Conservation (phyloP, 441 rosid species). For the Populus hybrid region DNA sequence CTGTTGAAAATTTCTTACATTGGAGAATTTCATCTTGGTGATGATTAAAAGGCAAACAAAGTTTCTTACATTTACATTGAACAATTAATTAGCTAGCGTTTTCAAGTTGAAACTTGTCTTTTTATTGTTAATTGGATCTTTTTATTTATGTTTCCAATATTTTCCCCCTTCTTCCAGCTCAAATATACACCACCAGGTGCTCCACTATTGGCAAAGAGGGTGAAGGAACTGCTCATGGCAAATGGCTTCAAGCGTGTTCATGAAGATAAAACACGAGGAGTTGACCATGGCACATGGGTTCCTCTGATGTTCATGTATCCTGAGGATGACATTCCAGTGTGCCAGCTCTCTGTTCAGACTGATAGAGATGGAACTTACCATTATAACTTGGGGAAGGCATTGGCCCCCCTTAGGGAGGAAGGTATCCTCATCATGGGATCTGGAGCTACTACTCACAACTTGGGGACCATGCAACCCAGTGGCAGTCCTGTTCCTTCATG, state of each 20-base stretch:
- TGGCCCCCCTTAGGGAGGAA: slow-evolving; percentile 75
- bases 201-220: slow-evolving; percentile 67
- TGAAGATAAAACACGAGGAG: slow-evolving; percentile 67
- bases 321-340: slow-evolving; percentile 55
- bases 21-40: not conserved
- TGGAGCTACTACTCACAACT: slow-evolving; percentile 76
- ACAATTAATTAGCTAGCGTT: not conserved
- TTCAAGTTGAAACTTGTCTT: not conserved
- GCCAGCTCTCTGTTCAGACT: slow-evolving; percentile 84
- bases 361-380: slow-evolving; percentile 56
- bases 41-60: not conserved
- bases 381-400: slow-evolving; percentile 87
- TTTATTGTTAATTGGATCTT: not conserved
- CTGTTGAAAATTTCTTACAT: not conserved
- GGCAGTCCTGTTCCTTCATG: slow-evolving; percentile 39
- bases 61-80: not conserved
- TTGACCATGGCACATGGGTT: slow-evolving; percentile 97
- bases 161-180: slow-evolving; percentile 35
- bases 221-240: slow-evolving; percentile 59
- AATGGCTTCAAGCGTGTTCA: slow-evolving; percentile 53
- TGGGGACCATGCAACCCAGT: slow-evolving; percentile 36
- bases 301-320: slow-evolving; percentile 45
- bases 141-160: not conserved
- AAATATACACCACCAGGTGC: slow-evolving; percentile 93
- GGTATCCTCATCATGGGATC: slow-evolving; percentile 87